Percentiles rank a stretch among this genome's conserved stretches.
These are phyloP conservation scores for Albizia julibrissin DNA, from an alignment of 306 rosid species.

Conservation along the genomic window DNA sequence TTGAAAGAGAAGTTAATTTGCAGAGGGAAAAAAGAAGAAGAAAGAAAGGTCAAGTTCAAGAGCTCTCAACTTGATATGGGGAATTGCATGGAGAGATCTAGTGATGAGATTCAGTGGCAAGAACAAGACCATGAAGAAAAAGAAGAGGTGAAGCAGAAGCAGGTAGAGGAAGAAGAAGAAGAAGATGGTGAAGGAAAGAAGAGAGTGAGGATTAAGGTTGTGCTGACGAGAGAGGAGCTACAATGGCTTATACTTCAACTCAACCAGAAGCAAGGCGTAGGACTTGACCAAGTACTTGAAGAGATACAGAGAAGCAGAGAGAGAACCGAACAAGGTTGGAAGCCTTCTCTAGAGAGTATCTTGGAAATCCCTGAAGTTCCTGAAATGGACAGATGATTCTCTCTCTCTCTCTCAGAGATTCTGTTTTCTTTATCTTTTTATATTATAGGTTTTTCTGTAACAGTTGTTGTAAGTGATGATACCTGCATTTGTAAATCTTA, in stretches of 20 bases:
- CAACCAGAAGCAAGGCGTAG: conserved; percentile 50
- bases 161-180: background rate
- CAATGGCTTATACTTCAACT: conserved; percentile 68
- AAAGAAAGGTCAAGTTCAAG: background rate
- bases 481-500: too few relatives aligned
- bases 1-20: background rate
- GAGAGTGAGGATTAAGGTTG: conserved; percentile 60
- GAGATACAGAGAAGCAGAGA: conserved; percentile 61
- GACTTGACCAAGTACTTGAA: conserved; percentile 53
- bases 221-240: conserved; percentile 74
- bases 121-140: background rate
- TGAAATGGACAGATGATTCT: conserved; percentile 45
- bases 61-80: conserved; percentile 48
- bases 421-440: too few relatives aligned
- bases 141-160: conserved; percentile 31
- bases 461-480: too few relatives aligned
- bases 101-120: conserved; percentile 12
- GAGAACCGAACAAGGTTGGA: conserved; percentile 57
- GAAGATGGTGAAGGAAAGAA: conserved; percentile 27
- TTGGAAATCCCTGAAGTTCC: conserved; percentile 68
- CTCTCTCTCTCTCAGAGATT: background rate
- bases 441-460: too few relatives aligned
- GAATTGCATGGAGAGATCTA: conserved; percentile 66
- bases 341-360: conserved; percentile 82
- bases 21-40: background rate